Evolutionary conservation across 176 grass and related monocot genomes (phyloP), one percentile per base, ranked within the genome.

Genomic region (Ensete ventricosum): DNA sequence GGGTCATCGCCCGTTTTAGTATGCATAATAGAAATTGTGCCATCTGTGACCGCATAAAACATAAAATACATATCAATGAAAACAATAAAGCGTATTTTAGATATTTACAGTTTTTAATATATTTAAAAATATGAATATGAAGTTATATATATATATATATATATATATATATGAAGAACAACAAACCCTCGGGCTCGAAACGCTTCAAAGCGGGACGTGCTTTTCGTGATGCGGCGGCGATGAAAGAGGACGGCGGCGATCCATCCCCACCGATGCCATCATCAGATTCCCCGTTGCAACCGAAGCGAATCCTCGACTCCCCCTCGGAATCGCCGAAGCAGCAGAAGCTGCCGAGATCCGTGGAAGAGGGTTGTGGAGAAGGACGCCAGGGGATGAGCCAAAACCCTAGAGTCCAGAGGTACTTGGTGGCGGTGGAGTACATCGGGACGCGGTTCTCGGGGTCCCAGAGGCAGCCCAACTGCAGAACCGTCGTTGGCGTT

Each of bases 401-500:
- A 24, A 85, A 89, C 88, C 83, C 86, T 70, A 80, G 64, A 73
- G 68, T 74, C 75, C 90, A 98, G 90, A 67, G 95, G 76, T 98
- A 98, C 74, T 84, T 98, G 59, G 73, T 98, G 20, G 82, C 90
- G 1, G 84, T 98, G 67, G 95, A 98, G 86, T 98, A 94, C 83
- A 58, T 85, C 8, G 95, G 90, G 53, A 91, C 90, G 72, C 86
- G 84, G 54, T 97, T 98, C 87, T 91, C 78, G 12, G 88, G 95
- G 23, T 98, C 90, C 34, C 95, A 94, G 84, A 84, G 84, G 84
- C 90, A 94, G 74, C 88, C 86, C 54, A 78, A 90, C 74, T 88
- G 80, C 50, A 85, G 95, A n/a, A 98, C 95, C 11, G 95, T 91
- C 50, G 84, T 89, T 27, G 95, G 95, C 17, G 88, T 84, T 78